These are phyloP conservation scores for Termitomyces sp. DNA, from an alignment of 1,284 basidiomycete genomes.

Conservation along the genomic window DNA sequence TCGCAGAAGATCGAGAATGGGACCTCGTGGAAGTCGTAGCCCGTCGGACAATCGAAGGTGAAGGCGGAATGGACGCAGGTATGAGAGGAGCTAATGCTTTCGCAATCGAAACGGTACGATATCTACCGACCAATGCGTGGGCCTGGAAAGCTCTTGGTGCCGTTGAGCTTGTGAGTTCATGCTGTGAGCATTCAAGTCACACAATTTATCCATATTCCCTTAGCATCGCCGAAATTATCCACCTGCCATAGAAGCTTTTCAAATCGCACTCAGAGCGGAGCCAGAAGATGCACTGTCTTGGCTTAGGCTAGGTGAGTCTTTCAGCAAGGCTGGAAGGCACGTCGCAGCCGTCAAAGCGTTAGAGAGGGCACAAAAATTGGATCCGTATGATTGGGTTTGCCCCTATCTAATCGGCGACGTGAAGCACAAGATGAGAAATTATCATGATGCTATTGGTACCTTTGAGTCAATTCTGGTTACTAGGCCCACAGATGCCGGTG, in stretches of 20 bases:
- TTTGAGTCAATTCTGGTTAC: conserved; percentile 57
- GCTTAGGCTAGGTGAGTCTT: conserved; percentile 91
- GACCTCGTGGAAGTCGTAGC: conserved; percentile 93
- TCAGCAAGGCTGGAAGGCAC: conserved; percentile 83
- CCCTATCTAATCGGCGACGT: conserved; percentile 85
- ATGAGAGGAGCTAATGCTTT: conserved; percentile 28
- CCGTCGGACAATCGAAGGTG: conserved; percentile 86
- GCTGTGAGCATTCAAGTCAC: background rate
- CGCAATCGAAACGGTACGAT: conserved; percentile 42
- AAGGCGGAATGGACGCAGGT: conserved; percentile 73
- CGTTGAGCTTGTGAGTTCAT: conserved; percentile 75
- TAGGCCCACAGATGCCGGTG: conserved; percentile 64
- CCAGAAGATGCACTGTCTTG: conserved; percentile 77
- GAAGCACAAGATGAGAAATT: conserved; percentile 75
- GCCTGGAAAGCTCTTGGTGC: conserved; percentile 97
- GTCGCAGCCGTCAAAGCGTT: conserved; percentile 90
- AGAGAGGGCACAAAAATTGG: conserved; percentile 64
- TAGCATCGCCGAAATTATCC: conserved; percentile 75
- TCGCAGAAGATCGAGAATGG: conserved; percentile 94
- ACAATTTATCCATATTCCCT: background rate
- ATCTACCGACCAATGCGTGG: conserved; percentile 86
- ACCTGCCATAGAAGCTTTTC: conserved; percentile 82
- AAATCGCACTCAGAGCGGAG: conserved; percentile 82
- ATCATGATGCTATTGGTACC: conserved; percentile 67
- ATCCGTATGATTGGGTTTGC: conserved; percentile 79